Base-by-base conservation (phyloP, 352 stramenopile genomes). In the Phytophthora megakarya region DNA sequence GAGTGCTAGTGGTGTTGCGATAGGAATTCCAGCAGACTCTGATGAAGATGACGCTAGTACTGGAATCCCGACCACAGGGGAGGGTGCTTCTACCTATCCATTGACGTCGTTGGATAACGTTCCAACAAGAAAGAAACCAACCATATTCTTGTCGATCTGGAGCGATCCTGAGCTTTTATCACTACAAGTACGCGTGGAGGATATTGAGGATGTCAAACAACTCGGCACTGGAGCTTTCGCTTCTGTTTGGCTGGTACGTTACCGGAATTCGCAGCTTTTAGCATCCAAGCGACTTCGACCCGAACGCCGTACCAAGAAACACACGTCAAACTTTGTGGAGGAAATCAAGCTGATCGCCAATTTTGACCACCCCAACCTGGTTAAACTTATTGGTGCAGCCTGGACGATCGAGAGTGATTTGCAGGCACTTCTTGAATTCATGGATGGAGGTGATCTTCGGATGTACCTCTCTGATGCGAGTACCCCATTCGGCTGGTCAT, bases 261-360 rank as follows among this genome's bases (percentile, higher is more conserved):
- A 75, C 26, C 67, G 70, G 0, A 42, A 62, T 9, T 62, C 60
- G 5, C 53, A 74, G 33, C 23, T 78, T 22, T 18, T 78, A 16
- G 70, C 70, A 0, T 72, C 62, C 2, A 75, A 78, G 26, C 65
- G 70, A 4, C 61, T 78, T 33, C 65, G 58, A 21, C 40, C 45
- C 0, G 65, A 75, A 11, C 37, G 50, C 15, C 40, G 59, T 13
- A 55, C 51, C 16, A 69, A 77, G 37, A 70, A 77, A 26, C 67
- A 74, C 39, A 77, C 70, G 10, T 70, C 65, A 11, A 65, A 33
- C 35, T 78, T 86, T 37, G 64, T 75, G 13, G 65, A 77, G 7
- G 73, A 85, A 48, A 79, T 85, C 38, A 75, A 77, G 23, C 28
- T 82, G 23, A 57, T 80, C 16, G 71, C 76, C n/a, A 65, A 67